These are phyloP conservation scores for Candida coleopterorum DNA, from an alignment of 805 yeast species.

Conservation along the genomic window DNA sequence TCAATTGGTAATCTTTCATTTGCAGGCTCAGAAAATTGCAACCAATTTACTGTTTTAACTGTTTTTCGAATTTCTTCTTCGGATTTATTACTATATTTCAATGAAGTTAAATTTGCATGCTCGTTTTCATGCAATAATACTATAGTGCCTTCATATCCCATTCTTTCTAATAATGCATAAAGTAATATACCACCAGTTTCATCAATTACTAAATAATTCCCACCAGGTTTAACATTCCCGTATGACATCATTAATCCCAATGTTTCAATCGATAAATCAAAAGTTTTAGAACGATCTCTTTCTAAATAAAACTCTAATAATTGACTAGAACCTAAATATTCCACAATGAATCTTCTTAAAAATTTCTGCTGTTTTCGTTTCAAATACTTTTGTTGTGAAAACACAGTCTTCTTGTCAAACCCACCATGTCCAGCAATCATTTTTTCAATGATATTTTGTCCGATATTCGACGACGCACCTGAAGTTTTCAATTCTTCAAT, in stretches of 20 bases:
- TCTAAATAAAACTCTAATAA: slow-evolving; percentile 71
- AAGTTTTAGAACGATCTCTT: slow-evolving; percentile 65
- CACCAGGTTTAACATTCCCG: slow-evolving; percentile 86
- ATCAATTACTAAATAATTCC: slow-evolving; percentile 80
- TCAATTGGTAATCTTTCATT: slow-evolving; percentile 44
- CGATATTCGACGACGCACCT: slow-evolving; percentile 57
- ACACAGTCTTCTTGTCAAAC: slow-evolving; percentile 83
- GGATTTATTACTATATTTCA: slow-evolving; percentile 57
- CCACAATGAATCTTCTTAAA: slow-evolving; percentile 78
- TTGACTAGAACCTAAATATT: slow-evolving; percentile 65
- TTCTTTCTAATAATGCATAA: slow-evolving; percentile 83
- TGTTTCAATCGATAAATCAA: slow-evolving; percentile 83
- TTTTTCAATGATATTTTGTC: slow-evolving; percentile 73
- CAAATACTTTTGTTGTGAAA: slow-evolving; percentile 87
- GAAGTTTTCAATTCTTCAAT: slow-evolving; percentile 77
- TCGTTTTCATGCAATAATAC: slow-evolving; percentile 87
- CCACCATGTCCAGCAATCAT: slow-evolving; percentile 82
- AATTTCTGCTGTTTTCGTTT: slow-evolving; percentile 91
- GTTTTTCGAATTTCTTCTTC: slow-evolving; percentile 47
- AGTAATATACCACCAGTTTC: slow-evolving; percentile 93
- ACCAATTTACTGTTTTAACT: slow-evolving; percentile 66
- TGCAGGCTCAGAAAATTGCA: slow-evolving; percentile 82
- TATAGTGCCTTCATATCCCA: slow-evolving; percentile 72
- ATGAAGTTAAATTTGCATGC: slow-evolving; percentile 74
- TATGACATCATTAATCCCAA: slow-evolving; percentile 71